These are phyloP conservation scores for Chytriomyces confervae DNA, from an alignment of 192 early-diverging fungal genomes.

Conservation along the genomic window DNA sequence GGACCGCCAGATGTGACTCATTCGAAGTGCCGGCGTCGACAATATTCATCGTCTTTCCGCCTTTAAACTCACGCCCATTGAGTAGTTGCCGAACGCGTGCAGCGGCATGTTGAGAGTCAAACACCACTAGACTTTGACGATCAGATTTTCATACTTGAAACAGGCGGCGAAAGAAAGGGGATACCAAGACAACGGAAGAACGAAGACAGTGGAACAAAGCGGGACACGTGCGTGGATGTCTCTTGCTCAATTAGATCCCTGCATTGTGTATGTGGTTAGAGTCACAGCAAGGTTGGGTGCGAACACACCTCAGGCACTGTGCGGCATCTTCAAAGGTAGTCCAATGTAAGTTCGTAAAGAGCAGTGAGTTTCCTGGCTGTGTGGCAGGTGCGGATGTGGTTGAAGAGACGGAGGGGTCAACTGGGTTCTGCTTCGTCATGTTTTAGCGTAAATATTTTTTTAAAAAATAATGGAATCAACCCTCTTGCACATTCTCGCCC, in stretches of 20 bases:
- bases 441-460: too few species aligned
- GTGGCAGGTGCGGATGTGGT: too few species aligned
- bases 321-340: slow-evolving; percentile 39
- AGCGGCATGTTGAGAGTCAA: background rate
- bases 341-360: slow-evolving; percentile 48
- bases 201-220: slow-evolving; percentile 40
- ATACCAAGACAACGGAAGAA: slow-evolving; percentile 44
- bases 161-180: slow-evolving; percentile 1
- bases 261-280: background rate
- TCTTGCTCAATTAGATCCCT: slow-evolving; percentile 21
- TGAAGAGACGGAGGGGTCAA: too few species aligned
- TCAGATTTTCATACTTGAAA: background rate
- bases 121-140: background rate
- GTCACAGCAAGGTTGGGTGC: background rate
- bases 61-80: background rate
- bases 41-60: slow-evolving; percentile 16
- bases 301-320: slow-evolving; percentile 18
- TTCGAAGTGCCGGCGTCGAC: slow-evolving; percentile 20
- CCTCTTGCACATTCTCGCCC: too few species aligned
- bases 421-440: too few species aligned
- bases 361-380: slow-evolving; percentile 48
- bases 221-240: slow-evolving; percentile 21
- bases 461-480: too few species aligned
- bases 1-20: background rate
- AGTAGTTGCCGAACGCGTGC: background rate